Evolutionary conservation across 163 green algal genomes (phyloP).

Genomic region (Chlamydomonas reinhardtii): DNA sequence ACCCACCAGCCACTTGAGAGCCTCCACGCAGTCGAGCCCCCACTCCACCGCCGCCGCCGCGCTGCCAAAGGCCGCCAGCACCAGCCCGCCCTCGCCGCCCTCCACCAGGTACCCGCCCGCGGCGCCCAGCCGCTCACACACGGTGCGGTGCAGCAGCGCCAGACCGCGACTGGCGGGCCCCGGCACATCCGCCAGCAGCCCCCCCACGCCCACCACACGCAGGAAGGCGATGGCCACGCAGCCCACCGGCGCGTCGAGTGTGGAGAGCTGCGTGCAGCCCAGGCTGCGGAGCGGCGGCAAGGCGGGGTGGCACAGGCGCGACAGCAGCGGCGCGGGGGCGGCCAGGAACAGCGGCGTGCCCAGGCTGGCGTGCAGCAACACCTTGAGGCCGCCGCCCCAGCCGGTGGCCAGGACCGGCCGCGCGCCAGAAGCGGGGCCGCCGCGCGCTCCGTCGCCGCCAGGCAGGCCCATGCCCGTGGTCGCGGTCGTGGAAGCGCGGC

Average conservation of each 20-base stretch:
- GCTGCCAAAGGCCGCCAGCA: constrained; percentile 18
- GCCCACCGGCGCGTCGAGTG: constrained; percentile 6
- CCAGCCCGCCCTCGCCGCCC: constrained; percentile 23
- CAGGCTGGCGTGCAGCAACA: neutral
- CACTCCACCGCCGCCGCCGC: constrained; percentile 12
- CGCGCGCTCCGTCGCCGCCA: too few species aligned
- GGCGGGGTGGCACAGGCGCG: neutral
- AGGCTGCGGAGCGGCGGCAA: neutral
- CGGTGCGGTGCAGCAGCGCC: neutral
- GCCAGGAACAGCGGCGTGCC: constrained; percentile 5
- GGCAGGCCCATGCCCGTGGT: too few species aligned
- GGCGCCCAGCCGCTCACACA: constrained; percentile 1
- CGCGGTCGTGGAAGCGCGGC: too few species aligned
- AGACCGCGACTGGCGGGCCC: neutral
- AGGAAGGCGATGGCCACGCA: constrained; percentile 15
- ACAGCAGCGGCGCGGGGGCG: neutral
- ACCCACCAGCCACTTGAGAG: constrained; percentile 20
- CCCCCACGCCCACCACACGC: constrained; percentile 1
- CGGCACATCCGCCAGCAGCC: constrained; percentile 17
- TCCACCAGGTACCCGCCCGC: constrained; percentile 41
- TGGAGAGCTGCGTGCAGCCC: neutral
- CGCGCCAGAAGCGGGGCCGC: too few species aligned
- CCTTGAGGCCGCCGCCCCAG: too few species aligned
- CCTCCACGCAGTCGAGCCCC: constrained; percentile 27
- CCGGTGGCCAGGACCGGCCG: too few species aligned